These are phyloP conservation scores for Geoglossum cookeanum DNA, from an alignment of 2,329 filamentous ascomycete species.

Conservation along the genomic window DNA sequence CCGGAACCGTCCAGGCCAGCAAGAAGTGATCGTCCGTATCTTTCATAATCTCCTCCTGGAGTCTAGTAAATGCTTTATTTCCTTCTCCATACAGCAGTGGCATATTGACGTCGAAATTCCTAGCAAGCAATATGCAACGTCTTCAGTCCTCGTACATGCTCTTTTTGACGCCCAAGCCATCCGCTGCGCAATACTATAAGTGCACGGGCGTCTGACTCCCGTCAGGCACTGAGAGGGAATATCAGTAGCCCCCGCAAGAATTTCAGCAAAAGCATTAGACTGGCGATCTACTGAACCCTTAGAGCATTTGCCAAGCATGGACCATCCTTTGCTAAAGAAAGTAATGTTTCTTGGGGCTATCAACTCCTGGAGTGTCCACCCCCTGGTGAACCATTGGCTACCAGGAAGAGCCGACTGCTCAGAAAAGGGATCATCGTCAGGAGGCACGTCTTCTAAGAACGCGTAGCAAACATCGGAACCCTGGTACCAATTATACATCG, in stretches of 20 bases:
- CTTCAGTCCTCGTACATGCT: neutral
- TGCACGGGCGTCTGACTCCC: neutral
- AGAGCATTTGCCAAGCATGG: no score
- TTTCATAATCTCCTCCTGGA: neutral
- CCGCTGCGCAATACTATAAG: neutral
- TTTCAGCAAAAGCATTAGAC: neutral
- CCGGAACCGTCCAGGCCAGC: no score
- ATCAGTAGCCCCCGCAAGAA: neutral
- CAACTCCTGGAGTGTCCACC: slow-evolving; percentile 14
- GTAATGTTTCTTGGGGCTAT: slow-evolving; percentile 7
- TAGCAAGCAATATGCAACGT: neutral
- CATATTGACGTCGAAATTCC: neutral
- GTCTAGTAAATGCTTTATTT: neutral
- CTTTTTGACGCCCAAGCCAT: neutral
- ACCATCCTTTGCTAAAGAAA: neutral
- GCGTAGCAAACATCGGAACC: no score
- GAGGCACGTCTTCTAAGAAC: neutral
- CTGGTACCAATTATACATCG: no score
- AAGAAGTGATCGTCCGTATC: neutral
- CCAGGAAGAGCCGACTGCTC: no score
- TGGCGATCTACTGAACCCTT: neutral
- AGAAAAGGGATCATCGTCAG: no score
- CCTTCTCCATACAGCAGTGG: neutral
- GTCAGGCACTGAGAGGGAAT: neutral
- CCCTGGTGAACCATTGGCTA: slow-evolving; percentile 11